These are phyloP conservation scores for Poteriospumella lacustris DNA, from an alignment of 108 stramenopile species.

Conservation along the genomic window DNA sequence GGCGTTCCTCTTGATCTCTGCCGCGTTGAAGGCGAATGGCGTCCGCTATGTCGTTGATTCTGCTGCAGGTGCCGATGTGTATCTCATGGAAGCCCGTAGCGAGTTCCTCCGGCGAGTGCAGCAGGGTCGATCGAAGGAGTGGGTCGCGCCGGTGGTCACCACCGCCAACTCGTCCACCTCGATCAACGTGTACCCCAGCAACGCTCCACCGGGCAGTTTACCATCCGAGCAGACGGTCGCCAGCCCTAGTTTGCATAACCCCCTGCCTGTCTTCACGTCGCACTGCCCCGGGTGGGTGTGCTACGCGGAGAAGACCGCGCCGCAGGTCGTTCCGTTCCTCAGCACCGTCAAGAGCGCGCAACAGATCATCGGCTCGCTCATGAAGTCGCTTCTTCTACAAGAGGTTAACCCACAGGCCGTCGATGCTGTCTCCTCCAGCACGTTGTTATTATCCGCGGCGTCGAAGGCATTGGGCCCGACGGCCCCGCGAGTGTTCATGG, in stretches of 20 bases:
- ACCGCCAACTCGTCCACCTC: constrained; percentile 27
- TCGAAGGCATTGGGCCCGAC: neutral
- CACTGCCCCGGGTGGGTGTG: constrained; percentile 96
- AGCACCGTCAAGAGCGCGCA: constrained; percentile 58
- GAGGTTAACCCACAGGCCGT: constrained; percentile 13
- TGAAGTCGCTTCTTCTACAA: neutral
- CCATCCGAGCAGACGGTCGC: neutral
- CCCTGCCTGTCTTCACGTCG: constrained; percentile 72
- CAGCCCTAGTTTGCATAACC: neutral
- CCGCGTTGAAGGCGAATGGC: constrained; percentile 36
- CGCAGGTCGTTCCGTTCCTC: constrained; percentile 70
- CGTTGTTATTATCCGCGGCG: neutral
- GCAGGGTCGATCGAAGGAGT: constrained; percentile 29
- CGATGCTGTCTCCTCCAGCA: neutral
- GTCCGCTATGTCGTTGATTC: constrained; percentile 46
- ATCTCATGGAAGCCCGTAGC: constrained; percentile 39
- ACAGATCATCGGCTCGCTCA: constrained; percentile 13
- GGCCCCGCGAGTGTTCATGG: constrained; percentile 33
- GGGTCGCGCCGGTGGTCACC: constrained; percentile 19
- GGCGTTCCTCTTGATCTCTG: constrained; percentile 2
- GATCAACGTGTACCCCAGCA: constrained; percentile 18
- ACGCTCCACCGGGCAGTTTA: neutral
- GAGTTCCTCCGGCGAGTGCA: constrained; percentile 42
- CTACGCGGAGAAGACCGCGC: constrained; percentile 88
- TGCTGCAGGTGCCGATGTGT: constrained; percentile 37